phyloP scores from a whole-genome alignment of 805 yeast species.

The Saitoella complicata region DNA sequence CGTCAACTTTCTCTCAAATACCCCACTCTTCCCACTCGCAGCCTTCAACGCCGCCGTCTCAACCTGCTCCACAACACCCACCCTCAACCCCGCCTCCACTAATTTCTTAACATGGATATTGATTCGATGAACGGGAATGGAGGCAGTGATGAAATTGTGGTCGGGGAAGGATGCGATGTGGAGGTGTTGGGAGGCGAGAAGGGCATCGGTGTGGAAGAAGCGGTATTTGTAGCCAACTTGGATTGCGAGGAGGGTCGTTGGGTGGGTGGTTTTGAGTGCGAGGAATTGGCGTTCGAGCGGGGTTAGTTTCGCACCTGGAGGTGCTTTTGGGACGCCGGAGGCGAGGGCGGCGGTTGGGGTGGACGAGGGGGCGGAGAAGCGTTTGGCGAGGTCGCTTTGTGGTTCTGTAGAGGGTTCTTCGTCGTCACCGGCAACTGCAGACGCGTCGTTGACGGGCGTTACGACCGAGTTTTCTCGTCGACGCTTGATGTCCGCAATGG shows the following conservation, averaged over 20 bases:
- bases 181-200: slow-evolving; percentile 38
- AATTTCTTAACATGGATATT: slow-evolving; percentile 63
- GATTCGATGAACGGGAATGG: slow-evolving; percentile 65
- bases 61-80: slow-evolving; percentile 73
- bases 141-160: slow-evolving; percentile 60
- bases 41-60: slow-evolving; percentile 67
- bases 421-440: too few species aligned
- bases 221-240: slow-evolving; percentile 89
- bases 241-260: slow-evolving; percentile 58
- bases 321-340: too few species aligned
- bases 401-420: too few species aligned
- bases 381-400: too few species aligned
- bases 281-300: slow-evolving; percentile 71
- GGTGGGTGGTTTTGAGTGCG: slow-evolving; percentile 41
- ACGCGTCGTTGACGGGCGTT: too few species aligned
- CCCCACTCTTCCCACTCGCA: slow-evolving; percentile 30
- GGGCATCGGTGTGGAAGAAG: slow-evolving; percentile 74
- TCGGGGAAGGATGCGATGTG: slow-evolving; percentile 60
- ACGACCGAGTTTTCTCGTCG: too few species aligned
- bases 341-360: too few species aligned
- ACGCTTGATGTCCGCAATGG: too few species aligned
- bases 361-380: too few species aligned
- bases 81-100: slow-evolving; percentile 54
- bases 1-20: slow-evolving; percentile 54
- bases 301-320: slow-evolving; percentile 28